Conservation (phyloP, 2,329 filamentous ascomycete species). For the Juglanconis sp. region DNA sequence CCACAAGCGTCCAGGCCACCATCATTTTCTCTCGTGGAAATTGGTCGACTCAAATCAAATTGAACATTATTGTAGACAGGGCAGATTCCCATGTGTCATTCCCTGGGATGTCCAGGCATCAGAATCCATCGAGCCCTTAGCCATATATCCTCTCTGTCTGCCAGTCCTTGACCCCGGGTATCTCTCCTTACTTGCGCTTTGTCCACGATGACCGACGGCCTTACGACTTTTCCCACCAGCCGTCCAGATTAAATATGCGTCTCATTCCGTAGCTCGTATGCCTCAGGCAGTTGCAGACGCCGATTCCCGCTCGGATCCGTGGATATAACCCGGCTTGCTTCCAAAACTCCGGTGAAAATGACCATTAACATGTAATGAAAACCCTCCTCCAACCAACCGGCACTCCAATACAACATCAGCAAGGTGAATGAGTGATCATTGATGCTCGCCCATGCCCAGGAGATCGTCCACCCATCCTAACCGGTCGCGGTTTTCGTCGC, state of each 20-base stretch:
- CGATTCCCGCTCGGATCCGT: neutral
- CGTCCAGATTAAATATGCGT: neutral
- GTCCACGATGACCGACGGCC: neutral
- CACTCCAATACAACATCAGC: neutral
- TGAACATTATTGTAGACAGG: no score
- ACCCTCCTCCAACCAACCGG: no score
- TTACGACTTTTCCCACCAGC: no score
- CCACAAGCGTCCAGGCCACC: no score
- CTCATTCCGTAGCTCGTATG: neutral
- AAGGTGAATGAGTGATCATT: neutral
- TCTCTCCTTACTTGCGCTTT: neutral
- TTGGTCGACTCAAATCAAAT: no score
- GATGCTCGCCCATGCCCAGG: neutral
- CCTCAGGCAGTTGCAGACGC: neutral
- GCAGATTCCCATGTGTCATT: no score
- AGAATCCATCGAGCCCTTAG: no score
- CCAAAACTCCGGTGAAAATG: neutral
- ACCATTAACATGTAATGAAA: neutral
- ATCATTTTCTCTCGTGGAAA: no score
- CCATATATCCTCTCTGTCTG: no score
- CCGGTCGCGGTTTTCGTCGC: slow-evolving; percentile 40
- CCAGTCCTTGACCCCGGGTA: no score
- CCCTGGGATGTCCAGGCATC: no score
- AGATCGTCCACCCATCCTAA: slow-evolving; percentile 45
- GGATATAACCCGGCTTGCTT: neutral